A percentile compares a stretch with the other conserved stretches of the same genome.
phyloP scores from a whole-genome alignment of 257 asterid species.

The Paraleonurus japonicus region DNA sequence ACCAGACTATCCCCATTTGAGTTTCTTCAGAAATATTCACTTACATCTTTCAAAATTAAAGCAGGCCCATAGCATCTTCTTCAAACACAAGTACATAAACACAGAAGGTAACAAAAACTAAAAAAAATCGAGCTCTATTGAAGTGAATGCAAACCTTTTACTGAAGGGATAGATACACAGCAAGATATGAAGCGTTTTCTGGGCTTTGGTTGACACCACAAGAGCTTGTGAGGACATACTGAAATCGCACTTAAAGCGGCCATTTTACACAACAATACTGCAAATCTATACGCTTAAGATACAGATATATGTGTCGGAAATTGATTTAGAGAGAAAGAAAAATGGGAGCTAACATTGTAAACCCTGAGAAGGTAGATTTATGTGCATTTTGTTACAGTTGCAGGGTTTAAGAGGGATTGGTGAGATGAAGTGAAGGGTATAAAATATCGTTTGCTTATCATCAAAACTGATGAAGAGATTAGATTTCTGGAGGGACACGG shows the following conservation, averaged over 20 bases:
- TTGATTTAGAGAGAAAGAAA: background rate
- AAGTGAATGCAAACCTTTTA: slow-evolving; percentile 40
- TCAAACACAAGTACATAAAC: background rate
- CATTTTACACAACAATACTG: slow-evolving; percentile 33
- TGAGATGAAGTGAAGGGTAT: slow-evolving; percentile 1
- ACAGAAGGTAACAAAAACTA: background rate
- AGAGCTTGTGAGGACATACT: slow-evolving; percentile 42
- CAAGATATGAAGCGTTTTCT: slow-evolving; percentile 47
- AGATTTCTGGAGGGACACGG: slow-evolving; percentile 22
- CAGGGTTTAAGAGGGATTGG: slow-evolving; percentile 39
- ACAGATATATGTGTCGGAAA: background rate
- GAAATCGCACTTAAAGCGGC: slow-evolving; percentile 57
- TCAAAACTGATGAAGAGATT: slow-evolving; percentile 15
- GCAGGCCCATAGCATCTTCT: background rate
- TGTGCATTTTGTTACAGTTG: slow-evolving; percentile 15
- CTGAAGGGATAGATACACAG: slow-evolving; percentile 44
- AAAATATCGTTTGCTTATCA: slow-evolving; percentile 46
- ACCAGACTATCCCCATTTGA: background rate
- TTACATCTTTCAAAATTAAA: background rate
- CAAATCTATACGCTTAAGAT: slow-evolving; percentile 1
- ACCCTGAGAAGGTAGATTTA: slow-evolving; percentile 25
- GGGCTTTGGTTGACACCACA: slow-evolving; percentile 39
- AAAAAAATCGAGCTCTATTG: background rate
- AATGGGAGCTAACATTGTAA: slow-evolving; percentile 23
- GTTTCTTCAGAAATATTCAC: background rate